A percentile compares a stretch with the other conserved stretches of the same genome.
Evolutionary conservation across 2,329 filamentous ascomycete genomes (phyloP).

Genomic region (Aspergillus proliferans): DNA sequence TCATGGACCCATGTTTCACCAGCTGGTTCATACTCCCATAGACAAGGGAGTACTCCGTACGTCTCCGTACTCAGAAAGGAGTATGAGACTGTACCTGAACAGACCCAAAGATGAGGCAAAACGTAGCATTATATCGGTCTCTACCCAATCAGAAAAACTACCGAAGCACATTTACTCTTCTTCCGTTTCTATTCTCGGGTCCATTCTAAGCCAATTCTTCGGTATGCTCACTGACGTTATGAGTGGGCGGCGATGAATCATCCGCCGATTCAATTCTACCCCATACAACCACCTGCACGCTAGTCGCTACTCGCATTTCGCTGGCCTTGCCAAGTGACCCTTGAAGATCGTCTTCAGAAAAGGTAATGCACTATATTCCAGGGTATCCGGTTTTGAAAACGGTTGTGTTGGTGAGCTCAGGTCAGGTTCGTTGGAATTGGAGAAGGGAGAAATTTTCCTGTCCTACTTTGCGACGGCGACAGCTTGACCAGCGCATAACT

Average conservation of each 20-base stretch:
- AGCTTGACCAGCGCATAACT: too few relatives aligned
- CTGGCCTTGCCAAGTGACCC: too few relatives aligned
- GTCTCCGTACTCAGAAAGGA: neutral
- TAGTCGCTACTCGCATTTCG: too few relatives aligned
- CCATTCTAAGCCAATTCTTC: neutral
- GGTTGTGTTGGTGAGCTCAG: too few relatives aligned
- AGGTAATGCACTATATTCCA: too few relatives aligned
- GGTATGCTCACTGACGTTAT: conserved; percentile 6
- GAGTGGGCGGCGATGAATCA: conserved; percentile 12
- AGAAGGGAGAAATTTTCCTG: too few relatives aligned
- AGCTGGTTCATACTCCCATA: too few relatives aligned
- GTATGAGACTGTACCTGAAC: neutral
- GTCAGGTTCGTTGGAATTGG: too few relatives aligned
- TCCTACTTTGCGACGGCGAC: too few relatives aligned
- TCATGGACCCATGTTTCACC: neutral
- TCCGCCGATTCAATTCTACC: neutral
- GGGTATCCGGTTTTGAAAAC: too few relatives aligned
- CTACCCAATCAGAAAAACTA: neutral
- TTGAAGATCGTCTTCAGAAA: too few relatives aligned
- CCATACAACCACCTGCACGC: too few relatives aligned
- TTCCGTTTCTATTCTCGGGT: neutral
- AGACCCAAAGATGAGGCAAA: neutral
- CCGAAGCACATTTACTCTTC: neutral
- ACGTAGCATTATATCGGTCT: neutral
- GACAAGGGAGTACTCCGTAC: neutral